A percentile compares a stretch with the other conserved stretches of the same genome.
Evolutionary conservation across 208 protist genomes (phyloP).

Genomic region (Vickermania ingenoplastis): DNA sequence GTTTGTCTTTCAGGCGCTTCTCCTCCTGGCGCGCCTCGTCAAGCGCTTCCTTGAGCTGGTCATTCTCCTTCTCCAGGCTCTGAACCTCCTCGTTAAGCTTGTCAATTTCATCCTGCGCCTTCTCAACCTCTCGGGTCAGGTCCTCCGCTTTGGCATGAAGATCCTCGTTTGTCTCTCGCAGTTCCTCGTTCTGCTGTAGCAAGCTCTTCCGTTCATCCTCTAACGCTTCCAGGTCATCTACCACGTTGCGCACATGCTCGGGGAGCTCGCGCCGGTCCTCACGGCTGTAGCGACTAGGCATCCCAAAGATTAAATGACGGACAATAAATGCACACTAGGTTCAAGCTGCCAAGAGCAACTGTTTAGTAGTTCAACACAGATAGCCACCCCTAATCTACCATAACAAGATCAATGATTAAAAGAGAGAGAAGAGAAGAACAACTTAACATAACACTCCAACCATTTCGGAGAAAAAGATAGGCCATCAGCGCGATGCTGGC

Average conservation of each 20-base stretch:
- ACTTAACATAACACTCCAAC: too few relatives aligned
- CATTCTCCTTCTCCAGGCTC: background rate
- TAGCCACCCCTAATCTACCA: too few relatives aligned
- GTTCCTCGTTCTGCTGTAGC: background rate
- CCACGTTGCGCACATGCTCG: background rate
- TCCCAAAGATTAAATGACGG: too few relatives aligned
- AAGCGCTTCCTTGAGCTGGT: background rate
- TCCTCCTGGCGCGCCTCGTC: conserved; percentile 8
- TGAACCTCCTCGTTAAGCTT: background rate
- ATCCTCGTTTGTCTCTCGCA: conserved; percentile 2
- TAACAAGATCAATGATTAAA: too few relatives aligned
- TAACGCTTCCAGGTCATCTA: conserved; percentile 6
- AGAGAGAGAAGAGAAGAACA: too few relatives aligned
- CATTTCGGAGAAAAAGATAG: too few relatives aligned
- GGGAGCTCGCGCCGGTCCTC: background rate
- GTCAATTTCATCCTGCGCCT: conserved; percentile 1
- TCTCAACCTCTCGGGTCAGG: background rate
- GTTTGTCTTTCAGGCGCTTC: conserved; percentile 8
- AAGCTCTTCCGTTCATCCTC: conserved; percentile 7
- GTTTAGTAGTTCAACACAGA: too few relatives aligned
- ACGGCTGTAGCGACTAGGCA: background rate
- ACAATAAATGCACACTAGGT: too few relatives aligned
- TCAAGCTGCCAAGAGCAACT: too few relatives aligned
- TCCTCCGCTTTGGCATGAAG: background rate
- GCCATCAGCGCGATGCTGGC: too few relatives aligned